phyloP scores from a whole-genome alignment of 305 asterid species.

The Fraxinus xanthoxyloides region DNA sequence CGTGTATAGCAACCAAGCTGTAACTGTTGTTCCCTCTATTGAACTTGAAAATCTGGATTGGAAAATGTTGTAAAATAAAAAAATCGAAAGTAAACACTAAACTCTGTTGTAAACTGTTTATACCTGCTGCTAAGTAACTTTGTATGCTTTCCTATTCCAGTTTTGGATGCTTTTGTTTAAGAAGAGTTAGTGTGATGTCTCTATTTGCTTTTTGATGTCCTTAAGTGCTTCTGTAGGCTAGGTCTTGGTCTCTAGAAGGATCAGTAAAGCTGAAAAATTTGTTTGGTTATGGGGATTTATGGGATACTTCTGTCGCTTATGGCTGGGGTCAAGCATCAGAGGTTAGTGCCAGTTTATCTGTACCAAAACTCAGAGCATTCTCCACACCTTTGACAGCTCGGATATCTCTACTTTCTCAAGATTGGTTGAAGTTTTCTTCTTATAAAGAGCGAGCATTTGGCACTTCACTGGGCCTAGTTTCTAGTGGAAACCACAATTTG shows the following conservation, averaged over 20 bases:
- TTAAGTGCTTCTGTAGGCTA: slow-evolving; percentile 57
- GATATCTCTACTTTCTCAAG: slow-evolving; percentile 74
- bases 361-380: slow-evolving; percentile 69
- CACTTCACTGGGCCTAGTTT: slow-evolving; percentile 65
- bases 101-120: neutral
- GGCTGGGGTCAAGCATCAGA: slow-evolving; percentile 87
- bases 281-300: slow-evolving; percentile 90
- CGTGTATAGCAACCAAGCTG: neutral
- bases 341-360: slow-evolving; percentile 67
- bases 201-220: slow-evolving; percentile 25
- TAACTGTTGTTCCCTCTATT: neutral
- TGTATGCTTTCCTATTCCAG: neutral
- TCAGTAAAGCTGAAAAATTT: slow-evolving; percentile 70
- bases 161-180: neutral
- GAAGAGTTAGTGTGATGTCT: neutral
- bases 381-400: slow-evolving; percentile 67
- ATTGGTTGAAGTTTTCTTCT: slow-evolving; percentile 92
- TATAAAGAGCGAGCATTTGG: slow-evolving; percentile 80
- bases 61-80: neutral
- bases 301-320: slow-evolving; percentile 86
- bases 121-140: neutral
- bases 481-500: slow-evolving; percentile 68
- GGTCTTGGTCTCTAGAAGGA: slow-evolving; percentile 79
- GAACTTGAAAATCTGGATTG: neutral
- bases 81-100: neutral